Evolutionary conservation across 2,329 filamentous ascomycete species (phyloP), one percentile per base, ranked within the genome.

Genomic region (Tothia fuscella): DNA sequence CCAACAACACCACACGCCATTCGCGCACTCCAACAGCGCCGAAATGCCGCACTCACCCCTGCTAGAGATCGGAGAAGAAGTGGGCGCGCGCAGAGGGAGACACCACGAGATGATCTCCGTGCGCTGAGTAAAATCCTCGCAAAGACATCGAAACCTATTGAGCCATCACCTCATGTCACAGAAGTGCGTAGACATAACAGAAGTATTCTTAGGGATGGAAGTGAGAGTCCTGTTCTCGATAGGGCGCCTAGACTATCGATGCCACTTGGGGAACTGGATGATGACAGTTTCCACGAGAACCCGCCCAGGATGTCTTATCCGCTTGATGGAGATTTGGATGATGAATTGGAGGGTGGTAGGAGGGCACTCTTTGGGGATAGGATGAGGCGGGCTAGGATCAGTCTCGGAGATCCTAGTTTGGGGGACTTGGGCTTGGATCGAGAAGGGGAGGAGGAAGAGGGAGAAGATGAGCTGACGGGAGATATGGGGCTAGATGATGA

Each of bases 1-100:
- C 71, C 71, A 6, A 66, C 69, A 4, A 75, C 72, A 13, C 72
- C 72, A 1, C 67, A 74, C 60, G 70, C 68, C 20, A 63, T 74
- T 43, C 63, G 68, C 31, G 71, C 71, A 7, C 58, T 72, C 21
- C 66, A 72, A 53, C 66, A 71, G 49, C 68, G 71, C 38, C 59
- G 56, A 41, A 57, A 61, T 49, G 67, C 67, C 10, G 66, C 64
- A 4, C 65, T 65, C 47, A 72, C 70, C 2, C 68, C 70, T 16
- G 62, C 59, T 25, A 63, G 67, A 10, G 62, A 70, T 49, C 62
- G 66, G 34, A 61, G 66, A 46, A 53, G 58, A 46, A 73, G 70
- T 46, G 65, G 64, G 20, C 58, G 68, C 25, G 48, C 67, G 42
- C 65, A 70, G 50, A 57, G 70, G 30, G 71, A 74, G 51, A 74